These are phyloP conservation scores for Euphorbia celastroides DNA, from an alignment of 441 rosid species.

Conservation along the genomic window DNA sequence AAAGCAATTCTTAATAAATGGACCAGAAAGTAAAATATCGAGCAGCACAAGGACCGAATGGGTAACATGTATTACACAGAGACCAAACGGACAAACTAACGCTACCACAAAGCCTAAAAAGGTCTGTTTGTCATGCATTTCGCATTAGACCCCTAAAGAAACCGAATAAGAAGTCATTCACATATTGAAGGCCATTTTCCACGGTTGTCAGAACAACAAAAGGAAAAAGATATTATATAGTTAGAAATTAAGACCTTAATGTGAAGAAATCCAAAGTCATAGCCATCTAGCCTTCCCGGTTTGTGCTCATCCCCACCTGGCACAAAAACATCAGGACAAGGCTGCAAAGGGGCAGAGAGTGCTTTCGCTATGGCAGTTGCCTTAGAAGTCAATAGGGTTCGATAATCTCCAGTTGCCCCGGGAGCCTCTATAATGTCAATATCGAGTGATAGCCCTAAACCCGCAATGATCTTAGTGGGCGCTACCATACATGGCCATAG, in stretches of 20 bases:
- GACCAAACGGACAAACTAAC: no score
- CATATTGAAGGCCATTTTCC: background rate
- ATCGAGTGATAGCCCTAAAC: slow-evolving; percentile 89
- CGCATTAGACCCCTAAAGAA: background rate
- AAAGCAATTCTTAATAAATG: no score
- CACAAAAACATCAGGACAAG: slow-evolving; percentile 62
- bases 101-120: no score
- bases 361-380: slow-evolving; percentile 75
- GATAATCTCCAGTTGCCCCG: slow-evolving; percentile 84
- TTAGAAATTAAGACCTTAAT: slow-evolving; percentile 47
- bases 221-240: background rate
- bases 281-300: slow-evolving; percentile 74
- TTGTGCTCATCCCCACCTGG: slow-evolving; percentile 76
- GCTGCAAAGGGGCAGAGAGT: slow-evolving; percentile 59
- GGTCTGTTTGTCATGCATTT: no score
- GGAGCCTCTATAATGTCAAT: slow-evolving; percentile 91
- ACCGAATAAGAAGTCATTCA: background rate
- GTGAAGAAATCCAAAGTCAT: slow-evolving; percentile 90
- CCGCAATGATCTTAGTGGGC: slow-evolving; percentile 95
- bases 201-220: slow-evolving; percentile 1
- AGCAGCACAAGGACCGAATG: no score
- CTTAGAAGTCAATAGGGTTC: slow-evolving; percentile 85
- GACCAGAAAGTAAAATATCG: no score
- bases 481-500: slow-evolving; percentile 97
- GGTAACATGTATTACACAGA: no score